phyloP scores from a whole-genome alignment of 257 asterid genomes.

The Rhazya stricta region DNA sequence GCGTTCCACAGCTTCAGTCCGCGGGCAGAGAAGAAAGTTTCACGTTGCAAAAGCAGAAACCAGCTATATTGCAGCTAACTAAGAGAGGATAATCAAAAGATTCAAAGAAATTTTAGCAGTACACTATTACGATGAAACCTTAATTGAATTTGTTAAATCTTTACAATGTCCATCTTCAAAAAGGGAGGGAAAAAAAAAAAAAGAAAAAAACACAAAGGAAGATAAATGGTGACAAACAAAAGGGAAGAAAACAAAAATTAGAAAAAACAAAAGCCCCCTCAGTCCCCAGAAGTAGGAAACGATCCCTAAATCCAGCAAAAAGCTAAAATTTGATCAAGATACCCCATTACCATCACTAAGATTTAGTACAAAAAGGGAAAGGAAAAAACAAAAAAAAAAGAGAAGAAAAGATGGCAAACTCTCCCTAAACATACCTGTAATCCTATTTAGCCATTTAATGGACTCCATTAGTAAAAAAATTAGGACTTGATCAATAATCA shows the following conservation, averaged over 20 bases:
- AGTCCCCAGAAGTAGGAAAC: background rate
- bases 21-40: background rate
- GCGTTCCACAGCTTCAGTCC: background rate
- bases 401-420: background rate
- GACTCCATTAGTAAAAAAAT: background rate
- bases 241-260: background rate
- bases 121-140: background rate
- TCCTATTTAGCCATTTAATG: slow-evolving; percentile 11
- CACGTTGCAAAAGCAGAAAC: background rate
- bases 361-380: background rate
- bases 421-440: slow-evolving; percentile 12
- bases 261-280: slow-evolving; percentile 4
- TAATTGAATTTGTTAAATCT: slow-evolving; percentile 12
- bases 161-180: slow-evolving; percentile 10
- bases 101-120: background rate
- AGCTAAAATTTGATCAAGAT: background rate
- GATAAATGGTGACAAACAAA: background rate
- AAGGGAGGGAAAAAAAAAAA: background rate
- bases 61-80: background rate
- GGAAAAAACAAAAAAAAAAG: background rate
- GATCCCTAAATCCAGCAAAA: background rate
- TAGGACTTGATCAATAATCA: slow-evolving; percentile 43
- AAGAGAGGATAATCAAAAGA: background rate
- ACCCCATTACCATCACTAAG: background rate
- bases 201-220: background rate